Evolutionary conservation across 192 early-diverging fungal genomes (phyloP).

Genomic region (Bifiguratus adelaidae): DNA sequence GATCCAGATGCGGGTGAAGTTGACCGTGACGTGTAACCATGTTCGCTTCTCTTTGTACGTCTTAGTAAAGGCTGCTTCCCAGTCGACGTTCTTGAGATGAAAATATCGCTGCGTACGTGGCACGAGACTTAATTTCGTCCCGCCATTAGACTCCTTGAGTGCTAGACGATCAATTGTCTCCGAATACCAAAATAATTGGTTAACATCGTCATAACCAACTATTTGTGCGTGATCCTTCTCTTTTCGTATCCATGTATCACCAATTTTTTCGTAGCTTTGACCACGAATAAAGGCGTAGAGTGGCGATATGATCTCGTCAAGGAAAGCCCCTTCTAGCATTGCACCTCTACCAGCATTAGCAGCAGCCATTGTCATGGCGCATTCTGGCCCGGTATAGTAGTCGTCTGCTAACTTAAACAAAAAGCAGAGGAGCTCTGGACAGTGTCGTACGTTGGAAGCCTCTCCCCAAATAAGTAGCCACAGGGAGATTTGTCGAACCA

Average conservation of each 20-base stretch:
- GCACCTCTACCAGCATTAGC: conserved; percentile 36
- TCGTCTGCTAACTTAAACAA: conserved; percentile 68
- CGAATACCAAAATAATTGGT: conserved; percentile 76
- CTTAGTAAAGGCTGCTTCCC: conserved; percentile 64
- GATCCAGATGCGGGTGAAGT: conserved; percentile 83
- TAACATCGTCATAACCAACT: conserved; percentile 79
- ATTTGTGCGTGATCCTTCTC: conserved; percentile 66
- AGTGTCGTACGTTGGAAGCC: conserved; percentile 62
- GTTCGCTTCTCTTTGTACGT: conserved; percentile 80
- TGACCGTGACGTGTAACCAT: conserved; percentile 72
- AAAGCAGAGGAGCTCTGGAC: conserved; percentile 67
- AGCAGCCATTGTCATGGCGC: no score
- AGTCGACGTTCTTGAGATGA: conserved; percentile 50
- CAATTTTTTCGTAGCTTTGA: conserved; percentile 57
- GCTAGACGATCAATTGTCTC: conserved; percentile 48
- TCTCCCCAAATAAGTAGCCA: conserved; percentile 77
- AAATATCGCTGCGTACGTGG: conserved; percentile 55
- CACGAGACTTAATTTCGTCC: conserved; percentile 45
- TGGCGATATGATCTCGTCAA: conserved; percentile 57
- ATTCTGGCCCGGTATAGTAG: conserved; percentile 33
- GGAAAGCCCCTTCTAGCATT: conserved; percentile 55
- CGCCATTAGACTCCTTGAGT: conserved; percentile 26
- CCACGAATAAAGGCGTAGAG: conserved; percentile 65
- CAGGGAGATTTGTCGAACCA: conserved; percentile 59
- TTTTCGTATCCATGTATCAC: conserved; percentile 49